A percentile compares a stretch with the other conserved stretches of the same genome.
Conservation (phyloP, 2,329 filamentous ascomycete genomes). For the Neocucurbitaria cava region DNA sequence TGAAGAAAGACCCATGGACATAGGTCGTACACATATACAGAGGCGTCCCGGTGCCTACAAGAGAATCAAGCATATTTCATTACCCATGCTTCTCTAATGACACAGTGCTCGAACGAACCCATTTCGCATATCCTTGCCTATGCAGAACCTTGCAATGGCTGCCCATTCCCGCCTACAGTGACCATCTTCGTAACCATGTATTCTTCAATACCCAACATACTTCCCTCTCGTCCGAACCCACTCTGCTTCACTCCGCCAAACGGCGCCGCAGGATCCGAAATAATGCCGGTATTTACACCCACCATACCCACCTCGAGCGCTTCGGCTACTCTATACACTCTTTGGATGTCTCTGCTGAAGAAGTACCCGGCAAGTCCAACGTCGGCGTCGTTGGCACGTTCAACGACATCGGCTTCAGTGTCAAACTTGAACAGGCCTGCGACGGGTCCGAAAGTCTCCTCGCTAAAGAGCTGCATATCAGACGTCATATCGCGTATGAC, state of each 20-base stretch:
- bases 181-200: constrained; percentile 57
- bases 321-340: constrained; percentile 67
- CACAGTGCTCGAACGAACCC: neutral
- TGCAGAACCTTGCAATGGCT: constrained; percentile 58
- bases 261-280: constrained; percentile 56
- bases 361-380: constrained; percentile 96
- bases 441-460: constrained; percentile 96
- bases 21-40: too few species aligned
- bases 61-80: neutral
- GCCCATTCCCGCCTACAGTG: constrained; percentile 67
- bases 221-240: constrained; percentile 61
- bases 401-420: constrained; percentile 86
- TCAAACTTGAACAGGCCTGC: constrained; percentile 89
- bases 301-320: constrained; percentile 86
- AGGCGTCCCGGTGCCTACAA: neutral
- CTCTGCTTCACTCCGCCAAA: constrained; percentile 59
- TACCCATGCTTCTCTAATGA: neutral
- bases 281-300: constrained; percentile 64
- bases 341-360: constrained; percentile 70
- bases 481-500: constrained; percentile 85
- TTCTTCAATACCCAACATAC: constrained; percentile 58
- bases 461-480: constrained; percentile 82
- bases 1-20: too few species aligned
- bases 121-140: neutral
- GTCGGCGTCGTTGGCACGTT: constrained; percentile 79